Evolutionary conservation across 306 rosid species (phyloP).

Genomic region (Mimosa bimucronata): DNA sequence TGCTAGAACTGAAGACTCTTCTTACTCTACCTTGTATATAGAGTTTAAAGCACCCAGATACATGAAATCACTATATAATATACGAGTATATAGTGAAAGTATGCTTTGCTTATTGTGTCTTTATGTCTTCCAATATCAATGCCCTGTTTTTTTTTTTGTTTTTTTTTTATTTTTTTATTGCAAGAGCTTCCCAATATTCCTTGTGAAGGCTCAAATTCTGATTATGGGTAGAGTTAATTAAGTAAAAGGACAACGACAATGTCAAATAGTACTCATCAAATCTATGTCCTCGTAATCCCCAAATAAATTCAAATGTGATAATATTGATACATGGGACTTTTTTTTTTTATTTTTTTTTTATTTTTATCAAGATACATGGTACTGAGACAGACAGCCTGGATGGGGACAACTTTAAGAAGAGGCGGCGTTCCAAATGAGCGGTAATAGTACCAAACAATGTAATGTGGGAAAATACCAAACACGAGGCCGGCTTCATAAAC

Average conservation of each 20-base stretch:
- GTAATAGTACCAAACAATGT: neutral
- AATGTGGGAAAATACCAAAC: neutral
- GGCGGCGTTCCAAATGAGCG: neutral
- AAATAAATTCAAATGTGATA: neutral
- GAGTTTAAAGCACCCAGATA: neutral
- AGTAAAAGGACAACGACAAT: neutral
- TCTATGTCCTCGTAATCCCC: neutral
- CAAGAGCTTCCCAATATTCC: too few relatives aligned
- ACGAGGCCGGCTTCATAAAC: neutral
- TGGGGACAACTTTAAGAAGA: neutral
- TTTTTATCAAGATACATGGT: neutral
- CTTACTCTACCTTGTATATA: neutral
- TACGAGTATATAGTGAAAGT: too few relatives aligned
- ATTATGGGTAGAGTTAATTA: too few relatives aligned
- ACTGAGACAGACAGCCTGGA: neutral
- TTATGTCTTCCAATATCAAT: too few relatives aligned
- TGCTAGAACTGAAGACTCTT: too few relatives aligned
- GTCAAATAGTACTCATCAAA: neutral
- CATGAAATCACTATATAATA: neutral
- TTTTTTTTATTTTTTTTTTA: too few relatives aligned
- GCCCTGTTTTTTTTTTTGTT: too few relatives aligned
- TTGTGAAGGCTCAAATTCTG: neutral
- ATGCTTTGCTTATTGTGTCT: too few relatives aligned
- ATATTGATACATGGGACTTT: too few relatives aligned
- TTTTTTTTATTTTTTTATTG: too few relatives aligned